These are phyloP conservation scores for Kingdonia uniflora DNA, from an alignment of 164 flowering plant species.

Conservation along the genomic window DNA sequence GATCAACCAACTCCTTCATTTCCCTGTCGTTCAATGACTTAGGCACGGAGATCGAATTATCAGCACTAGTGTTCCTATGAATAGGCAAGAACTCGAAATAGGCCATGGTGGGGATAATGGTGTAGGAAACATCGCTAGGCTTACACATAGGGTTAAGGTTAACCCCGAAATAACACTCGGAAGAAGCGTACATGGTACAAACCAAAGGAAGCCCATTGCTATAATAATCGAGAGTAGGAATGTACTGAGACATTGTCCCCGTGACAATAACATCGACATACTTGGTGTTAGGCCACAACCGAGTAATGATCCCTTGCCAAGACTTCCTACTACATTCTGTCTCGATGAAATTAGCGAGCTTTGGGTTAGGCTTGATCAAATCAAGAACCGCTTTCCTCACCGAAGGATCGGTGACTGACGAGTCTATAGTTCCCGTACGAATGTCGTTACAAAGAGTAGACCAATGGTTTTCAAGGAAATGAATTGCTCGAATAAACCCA, in stretches of 20 bases:
- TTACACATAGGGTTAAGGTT: conserved; percentile 77
- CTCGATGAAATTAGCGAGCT: conserved; percentile 70
- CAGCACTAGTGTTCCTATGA: conserved; percentile 24
- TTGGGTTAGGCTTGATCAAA: conserved; percentile 58
- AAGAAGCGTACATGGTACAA: conserved; percentile 96
- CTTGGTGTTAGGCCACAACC: conserved; percentile 94
- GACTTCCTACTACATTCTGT: conserved; percentile 50
- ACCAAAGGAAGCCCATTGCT: conserved; percentile 85
- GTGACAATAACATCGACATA: conserved; percentile 94
- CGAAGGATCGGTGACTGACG: conserved; percentile 52
- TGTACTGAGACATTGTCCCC: conserved; percentile 97
- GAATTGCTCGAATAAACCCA: conserved; percentile 87
- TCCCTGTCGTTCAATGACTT: conserved; percentile 37
- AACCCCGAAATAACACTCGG: conserved; percentile 89
- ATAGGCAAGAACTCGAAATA: conserved; percentile 89
- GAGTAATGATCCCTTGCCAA: conserved; percentile 86
- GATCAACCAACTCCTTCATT: conserved; percentile 62
- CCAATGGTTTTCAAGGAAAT: conserved; percentile 85
- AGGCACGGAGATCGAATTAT: conserved; percentile 5
- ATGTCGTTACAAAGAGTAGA: conserved; percentile 46
- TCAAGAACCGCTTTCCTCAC: conserved; percentile 58
- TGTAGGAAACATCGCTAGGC: conserved; percentile 83
- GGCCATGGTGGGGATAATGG: conserved; percentile 88
- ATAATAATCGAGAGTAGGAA: conserved; percentile 78
- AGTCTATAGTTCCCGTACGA: conserved; percentile 44